These are phyloP conservation scores for Coemansia sp. DNA, from an alignment of 192 early-diverging fungal genomes.

Conservation along the genomic window DNA sequence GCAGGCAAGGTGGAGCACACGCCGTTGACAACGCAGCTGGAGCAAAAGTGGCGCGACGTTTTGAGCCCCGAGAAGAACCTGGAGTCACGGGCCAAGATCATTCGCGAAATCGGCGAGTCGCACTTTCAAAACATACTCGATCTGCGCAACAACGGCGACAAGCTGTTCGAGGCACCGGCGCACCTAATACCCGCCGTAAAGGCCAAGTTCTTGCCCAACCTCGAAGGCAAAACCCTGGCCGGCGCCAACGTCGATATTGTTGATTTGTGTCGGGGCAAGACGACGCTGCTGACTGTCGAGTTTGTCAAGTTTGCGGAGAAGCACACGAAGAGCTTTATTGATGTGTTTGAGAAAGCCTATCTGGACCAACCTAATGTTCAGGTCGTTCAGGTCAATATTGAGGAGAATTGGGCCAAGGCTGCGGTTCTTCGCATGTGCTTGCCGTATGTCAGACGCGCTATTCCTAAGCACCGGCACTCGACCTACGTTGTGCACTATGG, in stretches of 20 bases:
- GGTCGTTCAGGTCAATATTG: constrained; percentile 48
- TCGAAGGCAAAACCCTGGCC: constrained; percentile 35
- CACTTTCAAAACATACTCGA: constrained; percentile 55
- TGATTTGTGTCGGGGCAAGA: constrained; percentile 33
- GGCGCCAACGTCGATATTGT: constrained; percentile 22
- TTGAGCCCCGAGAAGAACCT: constrained; percentile 54
- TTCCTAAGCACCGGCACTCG: constrained; percentile 30
- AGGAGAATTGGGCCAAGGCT: constrained; percentile 55
- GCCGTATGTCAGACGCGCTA: constrained; percentile 23
- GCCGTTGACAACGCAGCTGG: constrained; percentile 21
- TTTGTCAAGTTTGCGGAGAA: constrained; percentile 52
- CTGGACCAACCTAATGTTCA: constrained; percentile 22
- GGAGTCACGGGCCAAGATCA: constrained; percentile 44
- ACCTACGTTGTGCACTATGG: constrained; percentile 47
- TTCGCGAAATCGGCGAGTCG: constrained; percentile 48
- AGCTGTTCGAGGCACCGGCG: constrained; percentile 46
- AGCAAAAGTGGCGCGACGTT: constrained; percentile 36
- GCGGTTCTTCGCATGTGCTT: constrained; percentile 38
- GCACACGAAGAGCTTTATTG: constrained; percentile 44
- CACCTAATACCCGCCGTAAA: constrained; percentile 33
- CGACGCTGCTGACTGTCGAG: constrained; percentile 43
- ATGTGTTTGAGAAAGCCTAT: constrained; percentile 31
- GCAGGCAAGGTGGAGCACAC: constrained; percentile 18
- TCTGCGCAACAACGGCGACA: constrained; percentile 52
- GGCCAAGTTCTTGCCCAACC: constrained; percentile 46